Evolutionary conservation across 192 early-diverging fungal genomes (phyloP), one percentile per base, ranked within the genome.

Genomic region (Backusella circina): DNA sequence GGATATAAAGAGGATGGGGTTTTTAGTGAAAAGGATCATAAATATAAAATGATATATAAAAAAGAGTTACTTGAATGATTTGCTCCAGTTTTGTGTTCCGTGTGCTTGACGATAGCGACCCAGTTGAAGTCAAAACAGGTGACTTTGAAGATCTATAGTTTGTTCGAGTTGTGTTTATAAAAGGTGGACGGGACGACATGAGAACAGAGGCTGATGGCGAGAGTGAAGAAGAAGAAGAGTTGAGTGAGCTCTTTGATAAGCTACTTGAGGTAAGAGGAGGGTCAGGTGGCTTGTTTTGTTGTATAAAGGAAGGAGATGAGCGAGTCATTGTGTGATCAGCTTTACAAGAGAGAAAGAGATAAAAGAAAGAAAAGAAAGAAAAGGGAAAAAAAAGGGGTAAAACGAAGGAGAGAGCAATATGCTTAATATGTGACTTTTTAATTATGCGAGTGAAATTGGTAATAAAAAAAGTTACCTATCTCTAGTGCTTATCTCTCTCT

Each of bases 21-120:
- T 12, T 12, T 70, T 44, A 65, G 31, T 47, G n/a, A 57, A 54
- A 39, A 31, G 38, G 16, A 8, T n/a, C 30, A 69, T 31, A 26
- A 28, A 61, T 33, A 65, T 65, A 13, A 32, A 65, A 31, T 2
- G 6, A 67, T 33, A 18, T 36, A 18, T 28, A 61, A 13, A 73
- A n/a, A 50, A 38, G 5, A 26, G 30, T 65, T 70, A 87, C 87
- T 79, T 89, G 87, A 47, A 89, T 83, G 65, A 89, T 87, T 61
- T 89, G 87, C 72, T 89, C 87, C 37, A 85, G 50, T 61, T 86
- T 89, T 54, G 84, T 73, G 71, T 83, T 84, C 37, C 81, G 77
- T 23, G 80, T 66, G 75, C 80, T 33, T 78, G 65, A 38, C 50
- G 75, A 73, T 33, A 67, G 21, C 36, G 54, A 51, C 16, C 67